Percentiles rank a stretch among this genome's conserved stretches.
Conservation (phyloP, 2,329 filamentous ascomycete genomes). For the Lasiodiplodia citricola region DNA sequence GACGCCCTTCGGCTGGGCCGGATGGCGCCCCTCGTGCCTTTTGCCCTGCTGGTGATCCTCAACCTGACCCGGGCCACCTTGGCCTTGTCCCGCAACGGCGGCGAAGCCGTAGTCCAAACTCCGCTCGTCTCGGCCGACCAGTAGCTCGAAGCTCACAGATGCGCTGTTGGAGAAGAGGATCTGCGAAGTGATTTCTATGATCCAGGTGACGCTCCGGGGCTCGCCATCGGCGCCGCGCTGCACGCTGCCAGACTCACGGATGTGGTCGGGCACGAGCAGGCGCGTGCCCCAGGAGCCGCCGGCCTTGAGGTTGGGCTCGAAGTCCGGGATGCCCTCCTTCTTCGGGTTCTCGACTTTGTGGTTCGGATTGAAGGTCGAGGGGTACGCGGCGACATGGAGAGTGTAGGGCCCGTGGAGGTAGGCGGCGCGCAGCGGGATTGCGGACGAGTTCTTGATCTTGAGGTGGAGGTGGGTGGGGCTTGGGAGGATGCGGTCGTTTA, state of each 20-base stretch:
- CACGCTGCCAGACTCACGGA: slow-evolving; percentile 67
- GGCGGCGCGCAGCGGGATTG: slow-evolving; percentile 87
- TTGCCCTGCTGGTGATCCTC: slow-evolving; percentile 75
- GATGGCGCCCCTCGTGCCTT: slow-evolving; percentile 61
- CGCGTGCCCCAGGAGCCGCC: slow-evolving; percentile 84
- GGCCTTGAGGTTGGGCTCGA: slow-evolving; percentile 95
- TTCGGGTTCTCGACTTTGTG: slow-evolving; percentile 72
- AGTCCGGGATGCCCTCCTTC: slow-evolving; percentile 80
- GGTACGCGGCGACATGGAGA: slow-evolving; percentile 84
- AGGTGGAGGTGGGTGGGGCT: slow-evolving; percentile 81
- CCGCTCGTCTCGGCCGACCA: slow-evolving; percentile 84
- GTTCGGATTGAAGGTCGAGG: slow-evolving; percentile 82
- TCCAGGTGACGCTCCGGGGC: slow-evolving; percentile 74
- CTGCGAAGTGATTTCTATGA: slow-evolving; percentile 90
- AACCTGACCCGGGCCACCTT: slow-evolving; percentile 67
- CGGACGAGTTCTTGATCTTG: slow-evolving; percentile 89
- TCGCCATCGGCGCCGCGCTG: slow-evolving; percentile 38
- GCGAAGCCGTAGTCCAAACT: slow-evolving; percentile 72
- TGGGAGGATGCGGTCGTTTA: slow-evolving; percentile 86
- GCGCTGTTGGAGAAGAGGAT: slow-evolving; percentile 92
- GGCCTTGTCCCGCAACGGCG: slow-evolving; percentile 56
- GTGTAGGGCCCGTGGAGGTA: slow-evolving; percentile 97
- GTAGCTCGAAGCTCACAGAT: slow-evolving; percentile 83
- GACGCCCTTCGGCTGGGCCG: slow-evolving; percentile 72
- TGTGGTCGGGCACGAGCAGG: slow-evolving; percentile 78